A percentile compares a stretch with the other conserved stretches of the same genome.
These are phyloP conservation scores for Rehmannia glutinosa DNA, from an alignment of 257 asterid genomes.

Conservation along the genomic window DNA sequence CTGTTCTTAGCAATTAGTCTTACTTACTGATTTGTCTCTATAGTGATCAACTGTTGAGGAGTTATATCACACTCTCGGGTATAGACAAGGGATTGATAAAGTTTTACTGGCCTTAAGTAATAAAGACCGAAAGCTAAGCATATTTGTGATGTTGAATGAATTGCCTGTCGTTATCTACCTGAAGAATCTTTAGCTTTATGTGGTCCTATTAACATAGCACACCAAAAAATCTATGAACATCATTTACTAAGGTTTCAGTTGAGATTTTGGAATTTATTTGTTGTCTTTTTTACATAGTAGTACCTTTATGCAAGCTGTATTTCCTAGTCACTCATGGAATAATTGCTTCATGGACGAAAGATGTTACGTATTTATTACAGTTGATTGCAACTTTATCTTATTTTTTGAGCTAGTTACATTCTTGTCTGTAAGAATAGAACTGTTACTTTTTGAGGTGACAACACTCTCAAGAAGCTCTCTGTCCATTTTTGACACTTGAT, in stretches of 20 bases:
- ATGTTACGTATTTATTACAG: background rate
- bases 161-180: constrained; percentile 7
- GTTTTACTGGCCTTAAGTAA: background rate
- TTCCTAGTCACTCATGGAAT: background rate
- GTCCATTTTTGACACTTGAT: constrained; percentile 1
- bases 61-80: background rate
- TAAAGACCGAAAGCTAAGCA: background rate
- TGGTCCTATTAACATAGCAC: background rate
- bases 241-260: background rate
- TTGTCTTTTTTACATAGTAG: background rate
- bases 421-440: background rate
- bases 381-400: background rate
- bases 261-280: background rate
- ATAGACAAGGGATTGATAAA: background rate
- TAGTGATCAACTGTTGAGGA: background rate
- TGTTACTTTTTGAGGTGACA: background rate
- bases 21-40: background rate
- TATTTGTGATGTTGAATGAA: background rate
- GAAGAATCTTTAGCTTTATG: background rate
- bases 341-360: background rate
- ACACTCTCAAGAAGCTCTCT: background rate
- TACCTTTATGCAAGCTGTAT: background rate
- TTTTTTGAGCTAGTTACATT: background rate
- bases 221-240: background rate
- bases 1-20: background rate